phyloP scores from a whole-genome alignment of 495 filamentous ascomycete species.

The Extremus antarcticus region DNA sequence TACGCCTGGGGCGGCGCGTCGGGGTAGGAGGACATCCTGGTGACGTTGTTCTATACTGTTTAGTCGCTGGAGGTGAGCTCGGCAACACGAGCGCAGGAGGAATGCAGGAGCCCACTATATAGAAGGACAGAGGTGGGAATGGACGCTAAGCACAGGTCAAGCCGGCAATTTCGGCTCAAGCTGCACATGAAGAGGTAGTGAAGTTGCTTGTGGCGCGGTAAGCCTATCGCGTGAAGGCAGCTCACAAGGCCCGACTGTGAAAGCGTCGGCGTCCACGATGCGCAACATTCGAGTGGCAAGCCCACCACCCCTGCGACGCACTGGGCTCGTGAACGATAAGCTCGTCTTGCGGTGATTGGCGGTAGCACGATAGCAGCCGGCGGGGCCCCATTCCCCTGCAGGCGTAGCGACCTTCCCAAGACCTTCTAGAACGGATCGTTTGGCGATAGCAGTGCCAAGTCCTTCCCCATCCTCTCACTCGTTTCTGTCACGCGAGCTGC shows the following conservation, averaged over 20 bases:
- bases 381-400: too few relatives aligned
- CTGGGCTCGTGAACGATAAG: background rate
- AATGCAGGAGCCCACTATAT: background rate
- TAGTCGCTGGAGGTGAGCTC: background rate
- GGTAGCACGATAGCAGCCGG: too few relatives aligned
- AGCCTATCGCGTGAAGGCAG: background rate
- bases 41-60: background rate
- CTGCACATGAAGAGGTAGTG: background rate
- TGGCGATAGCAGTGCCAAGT: background rate
- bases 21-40: conserved; percentile 2
- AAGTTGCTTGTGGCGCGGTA: background rate
- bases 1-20: conserved; percentile 5
- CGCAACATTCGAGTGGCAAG: too few relatives aligned
- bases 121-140: background rate
- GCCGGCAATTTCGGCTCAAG: background rate
- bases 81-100: background rate
- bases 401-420: background rate
- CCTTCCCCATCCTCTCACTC: too few relatives aligned
- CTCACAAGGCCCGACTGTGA: background rate
- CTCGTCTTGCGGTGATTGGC: too few relatives aligned
- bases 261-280: too few relatives aligned
- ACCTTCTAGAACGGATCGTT: background rate
- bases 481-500: too few relatives aligned
- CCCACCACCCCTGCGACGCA: too few relatives aligned
- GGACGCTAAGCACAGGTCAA: background rate